Evolutionary conservation across 192 early-diverging fungal genomes (phyloP).

Genomic region (Podila epicladia): DNA sequence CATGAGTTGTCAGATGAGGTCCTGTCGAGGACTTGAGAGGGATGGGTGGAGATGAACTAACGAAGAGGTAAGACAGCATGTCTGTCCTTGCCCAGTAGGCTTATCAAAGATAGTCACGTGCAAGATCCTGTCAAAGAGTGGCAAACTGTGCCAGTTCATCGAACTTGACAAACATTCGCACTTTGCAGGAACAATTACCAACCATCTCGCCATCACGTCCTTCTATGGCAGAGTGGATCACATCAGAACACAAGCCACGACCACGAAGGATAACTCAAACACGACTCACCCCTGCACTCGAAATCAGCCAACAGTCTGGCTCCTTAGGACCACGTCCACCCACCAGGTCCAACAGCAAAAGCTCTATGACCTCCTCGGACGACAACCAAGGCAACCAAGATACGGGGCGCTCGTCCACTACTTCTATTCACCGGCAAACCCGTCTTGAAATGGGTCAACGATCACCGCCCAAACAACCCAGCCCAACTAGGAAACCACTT

Average conservation of each 20-base stretch:
- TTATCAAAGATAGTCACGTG: too few species aligned
- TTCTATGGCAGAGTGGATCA: background rate
- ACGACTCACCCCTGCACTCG: background rate
- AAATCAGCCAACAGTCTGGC: background rate
- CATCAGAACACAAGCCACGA: background rate
- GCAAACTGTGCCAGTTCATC: too few species aligned
- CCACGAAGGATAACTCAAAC: background rate
- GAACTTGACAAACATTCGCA: too few species aligned
- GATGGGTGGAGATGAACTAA: too few species aligned
- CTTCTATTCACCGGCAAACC: background rate
- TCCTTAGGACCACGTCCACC: background rate
- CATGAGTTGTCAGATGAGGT: too few species aligned
- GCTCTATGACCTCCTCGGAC: background rate
- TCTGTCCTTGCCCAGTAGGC: too few species aligned
- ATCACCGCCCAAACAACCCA: background rate
- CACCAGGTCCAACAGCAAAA: background rate
- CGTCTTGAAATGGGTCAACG: slow-evolving; percentile 1
- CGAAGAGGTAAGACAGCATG: too few species aligned
- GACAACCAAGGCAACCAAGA: background rate
- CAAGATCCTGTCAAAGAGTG: too few species aligned
- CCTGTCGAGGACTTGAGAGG: too few species aligned
- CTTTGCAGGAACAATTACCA: too few species aligned
- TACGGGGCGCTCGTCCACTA: too few species aligned
- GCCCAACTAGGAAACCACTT: background rate
- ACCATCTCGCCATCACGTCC: too few species aligned